phyloP scores from a whole-genome alignment of 768 basidiomycete species.

The Naematelia encephala region DNA sequence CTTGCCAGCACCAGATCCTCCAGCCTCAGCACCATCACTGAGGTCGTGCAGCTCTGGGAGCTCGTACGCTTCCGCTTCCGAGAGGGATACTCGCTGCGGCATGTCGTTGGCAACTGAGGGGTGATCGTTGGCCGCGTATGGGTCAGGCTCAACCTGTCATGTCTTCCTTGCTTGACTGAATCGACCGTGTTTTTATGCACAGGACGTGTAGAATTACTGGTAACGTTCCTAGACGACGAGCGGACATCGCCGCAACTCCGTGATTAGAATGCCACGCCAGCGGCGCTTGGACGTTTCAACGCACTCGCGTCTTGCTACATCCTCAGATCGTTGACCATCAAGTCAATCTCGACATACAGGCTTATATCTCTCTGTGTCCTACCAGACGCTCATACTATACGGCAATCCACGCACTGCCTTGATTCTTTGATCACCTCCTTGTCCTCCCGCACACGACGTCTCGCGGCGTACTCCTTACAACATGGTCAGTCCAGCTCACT shows the following conservation, averaged over 20 bases:
- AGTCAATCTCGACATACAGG: not conserved
- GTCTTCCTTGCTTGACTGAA: too few species aligned
- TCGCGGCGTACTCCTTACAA: conserved; percentile 4
- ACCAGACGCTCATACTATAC: too few species aligned
- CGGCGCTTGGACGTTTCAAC: conserved; percentile 1
- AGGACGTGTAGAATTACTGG: not conserved
- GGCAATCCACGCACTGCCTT: too few species aligned
- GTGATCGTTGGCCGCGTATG: too few species aligned
- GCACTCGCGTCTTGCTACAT: conserved; percentile 10
- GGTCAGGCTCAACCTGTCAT: too few species aligned
- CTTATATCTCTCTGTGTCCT: not conserved
- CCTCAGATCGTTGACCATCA: not conserved
- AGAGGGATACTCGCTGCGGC: conserved; percentile 9
- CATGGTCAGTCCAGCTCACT: conserved; percentile 15
- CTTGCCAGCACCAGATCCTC: not conserved
- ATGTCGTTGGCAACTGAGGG: too few species aligned
- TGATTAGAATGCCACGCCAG: not conserved
- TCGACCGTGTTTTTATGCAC: too few species aligned
- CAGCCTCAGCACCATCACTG: not conserved
- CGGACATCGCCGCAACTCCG: not conserved
- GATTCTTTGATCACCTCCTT: too few species aligned
- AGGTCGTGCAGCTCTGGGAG: conserved; percentile 19
- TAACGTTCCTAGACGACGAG: not conserved
- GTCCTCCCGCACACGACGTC: not conserved
- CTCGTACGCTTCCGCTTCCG: conserved; percentile 46